These are phyloP conservation scores for Epichloe gansuensis DNA, from an alignment of 2,329 filamentous ascomycete species.

Conservation along the genomic window DNA sequence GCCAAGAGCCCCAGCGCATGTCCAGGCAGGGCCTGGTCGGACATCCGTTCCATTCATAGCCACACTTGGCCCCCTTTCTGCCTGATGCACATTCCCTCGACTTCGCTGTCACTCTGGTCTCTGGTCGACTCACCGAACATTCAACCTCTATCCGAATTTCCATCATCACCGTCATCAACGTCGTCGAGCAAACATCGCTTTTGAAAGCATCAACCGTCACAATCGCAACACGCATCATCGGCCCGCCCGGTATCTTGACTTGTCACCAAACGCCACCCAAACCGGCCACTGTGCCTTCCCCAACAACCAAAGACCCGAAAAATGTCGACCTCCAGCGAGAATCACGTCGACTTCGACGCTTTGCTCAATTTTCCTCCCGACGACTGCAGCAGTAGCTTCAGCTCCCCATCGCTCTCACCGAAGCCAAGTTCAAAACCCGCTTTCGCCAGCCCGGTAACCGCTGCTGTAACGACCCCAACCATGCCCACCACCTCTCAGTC, in stretches of 20 bases:
- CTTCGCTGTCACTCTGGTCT: conserved; percentile 7
- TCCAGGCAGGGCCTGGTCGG: conserved; percentile 6
- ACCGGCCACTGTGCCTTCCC: conserved; percentile 1
- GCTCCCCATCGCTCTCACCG: conserved; percentile 49
- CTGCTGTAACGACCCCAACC: conserved; percentile 42
- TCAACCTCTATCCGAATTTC: conserved; percentile 1
- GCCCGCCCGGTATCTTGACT: neutral
- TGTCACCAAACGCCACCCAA: conserved; percentile 3
- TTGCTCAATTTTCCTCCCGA: conserved; percentile 52
- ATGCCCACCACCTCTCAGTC: conserved; percentile 45
- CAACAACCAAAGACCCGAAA: conserved; percentile 10
- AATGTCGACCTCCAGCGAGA: conserved; percentile 30
- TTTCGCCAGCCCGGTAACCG: conserved; percentile 39
- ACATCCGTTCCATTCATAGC: conserved; percentile 23
- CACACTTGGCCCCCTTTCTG: conserved; percentile 17
- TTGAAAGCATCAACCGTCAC: neutral
- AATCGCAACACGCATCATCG: neutral
- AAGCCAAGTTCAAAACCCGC: conserved; percentile 38
- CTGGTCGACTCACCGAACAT: neutral
- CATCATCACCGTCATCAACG: neutral
- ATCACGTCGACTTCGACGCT: conserved; percentile 42
- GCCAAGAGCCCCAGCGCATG: conserved; percentile 5
- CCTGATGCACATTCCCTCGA: conserved; percentile 12
- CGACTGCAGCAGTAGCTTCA: conserved; percentile 40
- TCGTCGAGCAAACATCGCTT: neutral